Base-by-base conservation (phyloP, 768 basidiomycete genomes). In the Leucosporidium yakuticum region DNA sequence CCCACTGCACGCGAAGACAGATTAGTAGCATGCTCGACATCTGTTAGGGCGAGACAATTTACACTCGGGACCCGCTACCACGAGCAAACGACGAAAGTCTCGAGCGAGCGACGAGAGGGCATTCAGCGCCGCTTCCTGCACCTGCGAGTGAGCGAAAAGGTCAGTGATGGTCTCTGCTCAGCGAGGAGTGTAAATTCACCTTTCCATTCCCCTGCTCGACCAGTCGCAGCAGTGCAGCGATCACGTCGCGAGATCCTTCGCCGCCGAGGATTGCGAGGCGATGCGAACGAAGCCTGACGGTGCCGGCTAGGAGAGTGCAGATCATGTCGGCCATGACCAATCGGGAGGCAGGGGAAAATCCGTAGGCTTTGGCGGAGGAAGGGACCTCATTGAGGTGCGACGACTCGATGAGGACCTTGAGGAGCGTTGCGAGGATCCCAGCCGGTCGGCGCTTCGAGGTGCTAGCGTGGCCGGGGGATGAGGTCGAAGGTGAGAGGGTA, bases 231-330 rank as follows among this genome's bases (percentile, higher is more conserved):
- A 71, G 36, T 23, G 70, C 65, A 1, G 23, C 14, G 0, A 65
- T 31, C 5, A 44, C 19, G 12, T n/a, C 4, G 11, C 49, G 48
- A 15, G 14, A 21, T 1, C 58, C 64, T 17, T 54, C 31, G 0
- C n/a, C 64, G 8, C 1, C 47, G 6, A 39, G 23, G 39, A 71
- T 60, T 17, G 59, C 61, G 8, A n/a, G 7, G 1, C 58, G 56
- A n/a, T 71, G 67, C 5, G 7, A 0, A 2, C 31, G 36, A 2
- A 14, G 9, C 4, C 62, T 60, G 1, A 71, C 50, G 12, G 59
- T 57, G 17, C 62, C 60, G 5, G 67, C 44, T 4, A 71, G 8
- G 48, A 71, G 65, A 1, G 51, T 21, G 58, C 70, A 71, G 48
- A 68, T 31, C 36, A 60, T 62, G 23, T 71, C 70, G 29, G 62